Evolutionary conservation across 2,329 filamentous ascomycete genomes (phyloP).

Genomic region (Beauveria bassiana): DNA sequence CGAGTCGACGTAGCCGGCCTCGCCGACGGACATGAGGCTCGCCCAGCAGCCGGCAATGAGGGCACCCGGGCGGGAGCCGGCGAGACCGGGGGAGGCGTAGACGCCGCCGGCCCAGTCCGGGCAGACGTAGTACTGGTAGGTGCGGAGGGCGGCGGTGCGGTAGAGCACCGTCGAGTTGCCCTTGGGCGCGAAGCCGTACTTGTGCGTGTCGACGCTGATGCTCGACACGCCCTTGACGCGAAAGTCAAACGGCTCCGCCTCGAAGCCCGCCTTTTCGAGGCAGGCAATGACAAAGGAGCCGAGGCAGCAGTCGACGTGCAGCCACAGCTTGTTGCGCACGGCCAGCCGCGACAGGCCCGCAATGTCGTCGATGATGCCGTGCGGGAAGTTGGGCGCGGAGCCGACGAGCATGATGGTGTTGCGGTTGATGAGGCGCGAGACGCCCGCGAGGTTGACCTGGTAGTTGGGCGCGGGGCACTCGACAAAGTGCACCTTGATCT

Average conservation of each 20-base stretch:
- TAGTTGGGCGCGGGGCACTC: slow-evolving; percentile 77
- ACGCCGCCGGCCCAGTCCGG: slow-evolving; percentile 94
- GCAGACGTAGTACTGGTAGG: slow-evolving; percentile 93
- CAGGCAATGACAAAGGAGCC: slow-evolving; percentile 92
- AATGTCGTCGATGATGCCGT: slow-evolving; percentile 97
- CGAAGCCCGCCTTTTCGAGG: slow-evolving; percentile 88
- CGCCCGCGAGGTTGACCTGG: slow-evolving; percentile 71
- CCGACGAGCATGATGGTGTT: slow-evolving; percentile 93
- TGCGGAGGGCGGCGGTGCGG: slow-evolving; percentile 67
- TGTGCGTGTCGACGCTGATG: slow-evolving; percentile 96
- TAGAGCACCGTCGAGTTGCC: slow-evolving; percentile 93
- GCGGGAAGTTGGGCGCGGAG: slow-evolving; percentile 94
- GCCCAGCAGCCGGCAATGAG: slow-evolving; percentile 96
- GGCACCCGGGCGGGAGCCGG: slow-evolving; percentile 84
- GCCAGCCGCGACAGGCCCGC: slow-evolving; percentile 76
- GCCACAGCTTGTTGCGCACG: slow-evolving; percentile 66
- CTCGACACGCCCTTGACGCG: slow-evolving; percentile 86
- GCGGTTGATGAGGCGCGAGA: slow-evolving; percentile 80
- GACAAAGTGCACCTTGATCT: slow-evolving; percentile 88
- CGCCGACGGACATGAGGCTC: slow-evolving; percentile 79
- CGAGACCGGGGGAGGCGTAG: slow-evolving; percentile 87
- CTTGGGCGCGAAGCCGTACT: slow-evolving; percentile 97
- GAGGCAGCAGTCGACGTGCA: slow-evolving; percentile 96
- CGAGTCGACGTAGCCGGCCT: slow-evolving; percentile 78
- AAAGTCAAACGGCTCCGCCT: slow-evolving; percentile 86